Evolutionary conservation across 177 flowering plant genomes (phyloP).

Genomic region (Tripterygium wilfordii): DNA sequence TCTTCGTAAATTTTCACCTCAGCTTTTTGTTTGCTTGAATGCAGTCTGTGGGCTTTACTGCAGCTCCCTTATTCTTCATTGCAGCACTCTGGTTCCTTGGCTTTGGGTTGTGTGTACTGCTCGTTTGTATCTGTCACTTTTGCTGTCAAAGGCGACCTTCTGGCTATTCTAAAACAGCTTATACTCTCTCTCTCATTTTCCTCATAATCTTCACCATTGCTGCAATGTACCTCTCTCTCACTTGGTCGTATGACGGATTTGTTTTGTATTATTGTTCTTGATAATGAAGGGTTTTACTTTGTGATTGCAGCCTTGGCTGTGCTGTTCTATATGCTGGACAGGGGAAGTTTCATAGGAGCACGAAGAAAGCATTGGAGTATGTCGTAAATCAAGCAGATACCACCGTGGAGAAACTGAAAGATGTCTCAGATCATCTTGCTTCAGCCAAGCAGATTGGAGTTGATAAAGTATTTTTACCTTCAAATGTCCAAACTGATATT

Average conservation of each 20-base stretch:
- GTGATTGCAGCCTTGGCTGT: slow-evolving; percentile 46
- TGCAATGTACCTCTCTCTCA: slow-evolving; percentile 31
- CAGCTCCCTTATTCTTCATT: slow-evolving; percentile 33
- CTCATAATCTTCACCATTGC: slow-evolving; percentile 28
- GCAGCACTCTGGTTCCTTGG: slow-evolving; percentile 38
- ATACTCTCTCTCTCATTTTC: slow-evolving; percentile 34
- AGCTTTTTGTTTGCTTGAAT: slow-evolving; percentile 4
- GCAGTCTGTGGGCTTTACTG: slow-evolving; percentile 56
- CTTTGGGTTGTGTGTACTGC: slow-evolving; percentile 31
- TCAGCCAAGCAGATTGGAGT: slow-evolving; percentile 33
- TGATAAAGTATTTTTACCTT: slow-evolving; percentile 32
- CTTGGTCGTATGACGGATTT: neutral
- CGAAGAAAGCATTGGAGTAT: slow-evolving; percentile 34
- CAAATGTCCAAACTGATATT: slow-evolving; percentile 38
- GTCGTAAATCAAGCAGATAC: slow-evolving; percentile 46
- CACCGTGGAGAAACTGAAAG: slow-evolving; percentile 24
- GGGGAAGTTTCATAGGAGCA: slow-evolving; percentile 43
- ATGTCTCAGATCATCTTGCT: slow-evolving; percentile 27
- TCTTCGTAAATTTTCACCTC: neutral
- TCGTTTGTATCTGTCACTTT: slow-evolving; percentile 23
- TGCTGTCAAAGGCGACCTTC: slow-evolving; percentile 18
- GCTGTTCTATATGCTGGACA: slow-evolving; percentile 53
- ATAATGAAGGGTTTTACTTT: slow-evolving; percentile 1
- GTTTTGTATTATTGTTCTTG: neutral
- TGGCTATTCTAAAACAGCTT: slow-evolving; percentile 34